Evolutionary conservation across 805 yeast genomes (phyloP), one percentile per base, ranked within the genome.

Genomic region (Candida tibetensis): DNA sequence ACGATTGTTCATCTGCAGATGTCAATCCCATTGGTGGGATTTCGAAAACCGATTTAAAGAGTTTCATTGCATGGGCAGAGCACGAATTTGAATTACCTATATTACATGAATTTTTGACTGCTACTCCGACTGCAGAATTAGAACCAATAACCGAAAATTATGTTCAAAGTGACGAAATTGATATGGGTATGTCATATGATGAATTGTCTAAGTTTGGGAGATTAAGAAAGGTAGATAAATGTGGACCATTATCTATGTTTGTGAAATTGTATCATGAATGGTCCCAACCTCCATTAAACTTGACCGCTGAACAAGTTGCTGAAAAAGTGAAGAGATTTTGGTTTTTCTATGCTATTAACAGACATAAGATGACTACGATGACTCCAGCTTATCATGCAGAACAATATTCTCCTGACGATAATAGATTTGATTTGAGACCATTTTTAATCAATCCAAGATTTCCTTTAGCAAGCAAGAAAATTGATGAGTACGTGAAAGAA

Each of bases 361-460:
- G 99, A 53, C 99, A 93, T 63, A 93, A 93, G 64, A 93, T 87
- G 81, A 93, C 99, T 1, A 90, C 91, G n/a, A 74, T 90, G 59
- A 93, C 99, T 0, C 99, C 99, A 10, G 77, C 95, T 26, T 93
- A 93, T 56, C 99, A 93, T 53, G 99, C 99, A 0, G 99, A 93
- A 60, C 95, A 87, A 54, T 93, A 93, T 57, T 90, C 98, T 2
- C 97, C 99, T 1, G 99, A 93, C 61, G 99, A 93, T 62, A 93
- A 93, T 59, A 74, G 99, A 52, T 93, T 85, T 61, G 99, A 93
- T 59, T 69, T 95, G 54, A 74, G 99, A 49, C 99, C 99, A n/a
- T 89, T 93, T 61, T 70, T 95, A 58, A 87, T 93, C 41, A 80
- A 86, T 50, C 97, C 98, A 19, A 69, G 86, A 45, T 93, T 88